Conservation (phyloP, 2,329 filamentous ascomycete genomes). For the Dactylonectria macrodidyma region DNA sequence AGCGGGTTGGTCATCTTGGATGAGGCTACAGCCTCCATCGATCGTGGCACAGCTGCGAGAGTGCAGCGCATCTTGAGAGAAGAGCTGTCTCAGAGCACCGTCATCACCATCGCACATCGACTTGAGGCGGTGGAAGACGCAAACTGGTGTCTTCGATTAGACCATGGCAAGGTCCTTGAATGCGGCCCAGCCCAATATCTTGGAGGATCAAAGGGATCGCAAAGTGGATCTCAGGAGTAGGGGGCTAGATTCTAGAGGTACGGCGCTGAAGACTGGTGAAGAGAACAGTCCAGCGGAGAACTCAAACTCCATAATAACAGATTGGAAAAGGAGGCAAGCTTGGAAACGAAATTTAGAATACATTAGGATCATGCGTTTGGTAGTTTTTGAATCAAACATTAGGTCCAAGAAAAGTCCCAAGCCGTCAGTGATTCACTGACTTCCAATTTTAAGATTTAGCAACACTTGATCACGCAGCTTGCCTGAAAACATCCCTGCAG, state of each 20-base stretch:
- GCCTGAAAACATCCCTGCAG: too few relatives aligned
- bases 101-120: conserved; percentile 78
- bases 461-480: too few relatives aligned
- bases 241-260: neutral
- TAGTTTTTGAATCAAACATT: neutral
- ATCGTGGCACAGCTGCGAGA: conserved; percentile 69
- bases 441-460: neutral
- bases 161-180: conserved; percentile 65
- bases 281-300: neutral
- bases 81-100: conserved; percentile 69
- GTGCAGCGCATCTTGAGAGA: conserved; percentile 72
- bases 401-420: neutral
- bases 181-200: conserved; percentile 57
- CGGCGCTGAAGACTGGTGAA: neutral
- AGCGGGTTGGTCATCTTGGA: conserved; percentile 75
- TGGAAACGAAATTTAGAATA: neutral
- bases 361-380: neutral
- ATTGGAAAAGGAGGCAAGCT: neutral
- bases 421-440: neutral
- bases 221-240: neutral
- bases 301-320: neutral
- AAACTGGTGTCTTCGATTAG: conserved; percentile 68
- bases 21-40: conserved; percentile 76
- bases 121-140: conserved; percentile 74
- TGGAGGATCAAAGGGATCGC: neutral